Evolutionary conservation across 1,139 yeast species (phyloP).

Genomic region (Taphrina pruni): DNA sequence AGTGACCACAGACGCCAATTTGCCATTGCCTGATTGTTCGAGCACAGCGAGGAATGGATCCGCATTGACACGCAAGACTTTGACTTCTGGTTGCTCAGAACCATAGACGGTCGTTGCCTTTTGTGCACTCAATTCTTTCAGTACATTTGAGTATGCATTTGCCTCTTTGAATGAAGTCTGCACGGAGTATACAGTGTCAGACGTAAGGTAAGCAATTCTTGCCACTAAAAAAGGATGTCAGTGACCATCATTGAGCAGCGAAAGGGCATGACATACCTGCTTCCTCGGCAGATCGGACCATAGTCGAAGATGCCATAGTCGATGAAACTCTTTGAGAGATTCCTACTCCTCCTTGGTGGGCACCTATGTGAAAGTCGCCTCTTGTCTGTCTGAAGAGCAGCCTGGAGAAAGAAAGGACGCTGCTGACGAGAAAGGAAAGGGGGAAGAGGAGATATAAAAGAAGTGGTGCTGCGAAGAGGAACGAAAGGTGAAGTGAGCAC

Average conservation of each 20-base stretch:
- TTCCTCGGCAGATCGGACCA: slow-evolving; percentile 29
- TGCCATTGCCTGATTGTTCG: slow-evolving; percentile 43
- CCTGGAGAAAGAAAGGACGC: too few species aligned
- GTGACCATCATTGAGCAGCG: neutral
- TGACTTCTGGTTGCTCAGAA: slow-evolving; percentile 33
- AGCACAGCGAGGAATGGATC: slow-evolving; percentile 48
- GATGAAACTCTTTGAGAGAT: neutral
- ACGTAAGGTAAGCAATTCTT: slow-evolving; percentile 46
- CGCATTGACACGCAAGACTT: slow-evolving; percentile 45
- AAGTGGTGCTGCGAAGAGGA: neutral
- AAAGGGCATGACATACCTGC: slow-evolving; percentile 16
- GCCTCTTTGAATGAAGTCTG: slow-evolving; percentile 44
- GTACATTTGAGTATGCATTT: slow-evolving; percentile 31
- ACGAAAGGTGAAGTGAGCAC: neutral
- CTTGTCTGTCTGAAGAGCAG: too few species aligned
- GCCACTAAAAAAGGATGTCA: slow-evolving; percentile 44
- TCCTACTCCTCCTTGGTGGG: neutral
- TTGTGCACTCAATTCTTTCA: slow-evolving; percentile 41
- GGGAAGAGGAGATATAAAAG: neutral
- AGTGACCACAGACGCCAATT: slow-evolving; percentile 53
- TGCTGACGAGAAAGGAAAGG: neutral
- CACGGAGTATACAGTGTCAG: slow-evolving; percentile 46
- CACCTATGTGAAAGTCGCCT: neutral
- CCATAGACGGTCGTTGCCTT: slow-evolving; percentile 36
- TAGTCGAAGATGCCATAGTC: slow-evolving; percentile 14